Evolutionary conservation across 192 early-diverging fungal species (phyloP), one percentile per base, ranked within the genome.

Genomic region (Rhizoclosmatium globosum): DNA sequence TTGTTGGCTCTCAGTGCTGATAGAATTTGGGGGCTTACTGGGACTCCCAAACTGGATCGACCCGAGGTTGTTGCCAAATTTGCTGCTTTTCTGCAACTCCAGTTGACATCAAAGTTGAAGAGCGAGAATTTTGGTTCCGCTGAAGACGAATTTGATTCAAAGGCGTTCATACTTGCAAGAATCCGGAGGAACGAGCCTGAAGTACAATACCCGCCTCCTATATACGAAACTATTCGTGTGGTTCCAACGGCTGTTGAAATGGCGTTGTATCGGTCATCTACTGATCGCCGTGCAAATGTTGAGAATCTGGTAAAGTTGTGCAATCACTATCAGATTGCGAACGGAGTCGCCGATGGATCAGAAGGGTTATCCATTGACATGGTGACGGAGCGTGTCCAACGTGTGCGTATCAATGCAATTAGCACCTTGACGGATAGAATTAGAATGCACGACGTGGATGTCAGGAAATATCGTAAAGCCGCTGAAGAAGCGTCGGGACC

Each of bases 281-380:
- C 17, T n/a, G 17, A 31, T 71, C 13, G 19, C n/a, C 31, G 31
- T 0, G 44, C 3, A 11, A 56, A 62, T 4, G 11, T 56, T 3
- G 71, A 72, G 45, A 68, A 58, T 68, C 43, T 79, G 3, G 39
- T 79, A 11, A 79, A 72, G 57, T 43, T 79, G 23, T 79, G 77
- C 53, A 79, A 71, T 59, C 77, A 79, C 43, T 79, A 79, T 47
- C 77, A 79, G 56, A 79, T 79, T 59, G 71, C 47, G 2, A 71
- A 71, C 38, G 21, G 21, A 17, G 7, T 64, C 17, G 17, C 6
- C 50, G 9, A 7, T 19, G 19, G 60, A 6, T 62, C 17, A 4
- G n/a, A 71, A 4, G 68, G 38, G 2, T 13, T 79, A 43, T 19
- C 77, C 4, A 79, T 79, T 59, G 68, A 79, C 15, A 43, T 53